Base-by-base conservation (phyloP, 495 filamentous ascomycete species). In the Tuber melanosporum region DNA sequence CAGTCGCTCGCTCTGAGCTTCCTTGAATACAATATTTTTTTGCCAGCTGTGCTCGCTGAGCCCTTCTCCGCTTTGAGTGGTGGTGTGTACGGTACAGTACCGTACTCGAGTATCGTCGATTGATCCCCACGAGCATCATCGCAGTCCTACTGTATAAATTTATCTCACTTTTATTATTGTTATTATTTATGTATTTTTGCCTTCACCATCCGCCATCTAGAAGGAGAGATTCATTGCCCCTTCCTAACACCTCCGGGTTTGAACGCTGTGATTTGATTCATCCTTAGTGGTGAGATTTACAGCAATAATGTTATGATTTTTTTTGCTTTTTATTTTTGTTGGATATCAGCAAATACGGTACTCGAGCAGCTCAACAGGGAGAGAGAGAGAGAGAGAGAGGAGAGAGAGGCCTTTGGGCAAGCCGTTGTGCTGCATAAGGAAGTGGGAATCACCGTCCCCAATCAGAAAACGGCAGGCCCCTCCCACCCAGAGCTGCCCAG, bases 351-450 rank as follows among this genome's bases (percentile, higher is more conserved):
- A 32, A 32, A 32, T 32, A 14, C 15, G 5, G 9, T 47, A 47
- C 17, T 45, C 44, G 44, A 45, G 44, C 12, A 45, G 14, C 19
- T 15, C 0, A 19, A 9, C 17, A 47, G 32, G 1, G 32, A 1
- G 32, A 32, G 32, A 32, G 32, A 32, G 32, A 32, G 32, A 32
- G 32, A 32, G 32, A 32, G 32, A 32, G 32, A 32, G 32, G 17
- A 20, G 17, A 46, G 15, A 20, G 46, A 47, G 46, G 46, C 19
- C 17, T 20, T n/a, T 52, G 49, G 22, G 49, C 52, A 32, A 62
- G 52, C 52, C 52, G 52, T 62, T 62, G n/a, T 32, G 52, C 52
- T 62, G 52, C 52, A 62, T 62, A 62, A 62, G 52, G n/a, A 62
- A 8, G 52, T 62, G 52, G 52, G n/a, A 62, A 62, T 62, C 52